phyloP scores from a whole-genome alignment of 1,284 basidiomycete genomes.

The Irpex lacteus region DNA sequence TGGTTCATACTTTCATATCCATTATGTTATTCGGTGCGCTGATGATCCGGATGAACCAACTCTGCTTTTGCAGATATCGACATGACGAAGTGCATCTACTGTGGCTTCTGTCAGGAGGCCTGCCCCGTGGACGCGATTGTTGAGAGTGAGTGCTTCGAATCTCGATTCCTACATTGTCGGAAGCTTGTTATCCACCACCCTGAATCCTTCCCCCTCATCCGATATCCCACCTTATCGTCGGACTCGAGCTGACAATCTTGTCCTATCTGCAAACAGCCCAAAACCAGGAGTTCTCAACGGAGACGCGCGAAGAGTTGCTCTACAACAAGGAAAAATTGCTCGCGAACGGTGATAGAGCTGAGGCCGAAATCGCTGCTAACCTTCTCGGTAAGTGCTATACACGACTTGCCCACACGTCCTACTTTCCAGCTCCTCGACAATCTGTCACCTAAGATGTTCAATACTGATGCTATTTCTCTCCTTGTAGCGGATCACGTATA shows the following conservation, averaged over 20 bases:
- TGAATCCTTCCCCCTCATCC: slow-evolving; percentile 4
- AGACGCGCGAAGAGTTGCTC: slow-evolving; percentile 96
- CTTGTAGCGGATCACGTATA: slow-evolving; percentile 59
- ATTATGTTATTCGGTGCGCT: slow-evolving; percentile 1
- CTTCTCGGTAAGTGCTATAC: slow-evolving; percentile 60
- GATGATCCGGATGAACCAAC: slow-evolving; percentile 12
- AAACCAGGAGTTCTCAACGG: slow-evolving; percentile 96
- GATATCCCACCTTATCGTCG: neutral
- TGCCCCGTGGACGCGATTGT: slow-evolving; percentile 99
- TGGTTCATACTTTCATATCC: slow-evolving; percentile 44
- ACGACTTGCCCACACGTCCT: neutral
- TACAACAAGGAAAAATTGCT: slow-evolving; percentile 99
- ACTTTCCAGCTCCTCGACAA: slow-evolving; percentile 1
- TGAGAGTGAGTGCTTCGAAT: slow-evolving; percentile 71
- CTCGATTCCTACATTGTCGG: slow-evolving; percentile 7
- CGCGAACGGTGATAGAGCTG: slow-evolving; percentile 93
- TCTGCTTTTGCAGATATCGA: slow-evolving; percentile 72
- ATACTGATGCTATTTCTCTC: slow-evolving; percentile 9
- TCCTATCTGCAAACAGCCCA: slow-evolving; percentile 55
- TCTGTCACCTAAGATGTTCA: neutral
- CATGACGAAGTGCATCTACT: slow-evolving; percentile 97
- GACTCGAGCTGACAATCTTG: slow-evolving; percentile 9
- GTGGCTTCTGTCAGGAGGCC: slow-evolving; percentile 97
- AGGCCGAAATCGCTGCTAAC: slow-evolving; percentile 96
- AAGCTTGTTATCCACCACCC: slow-evolving; percentile 5